Evolutionary conservation across 371 early-diverging fungal genomes (phyloP), one percentile per base, ranked within the genome.

Genomic region (Rhizopus sp.): DNA sequence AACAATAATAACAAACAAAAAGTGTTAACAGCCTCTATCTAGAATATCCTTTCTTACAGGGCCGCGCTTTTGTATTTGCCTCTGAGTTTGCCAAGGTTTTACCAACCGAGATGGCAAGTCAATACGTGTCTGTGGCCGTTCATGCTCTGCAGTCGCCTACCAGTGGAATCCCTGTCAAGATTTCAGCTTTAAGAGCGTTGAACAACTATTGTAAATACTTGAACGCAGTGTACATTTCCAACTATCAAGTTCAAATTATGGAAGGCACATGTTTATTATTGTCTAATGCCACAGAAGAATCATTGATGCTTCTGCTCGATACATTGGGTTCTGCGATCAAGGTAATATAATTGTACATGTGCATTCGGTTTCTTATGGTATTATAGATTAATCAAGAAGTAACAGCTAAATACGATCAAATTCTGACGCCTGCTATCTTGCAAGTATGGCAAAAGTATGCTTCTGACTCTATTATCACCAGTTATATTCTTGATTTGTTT

Each of bases 21-120:
- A 30, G 6, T 55, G 6, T 6, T 46, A 12, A 34, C 15, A 35
- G 32, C 13, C 7, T 29, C 2, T 8, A 29, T 34, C 13, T 69
- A 78, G 88, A 85, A 3, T 80, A 69, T 37, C 95, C 97, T 3
- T 92, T 91, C 65, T 82, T 91, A 59, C 93, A 93, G 70, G 93
- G 94, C 3, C 90, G 95, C 16, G 90, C 94, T 2, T 83, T 96
- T 48, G 87, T 93, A 9, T 93, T 95, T 79, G 85, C 92, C 1
- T 88, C 90, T 39, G 86, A 88, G 63, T 90, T 92, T 77, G 88
- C 90, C 3, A 75, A 80, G n/a, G 73, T 84, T 16, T 72, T 93
- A 15, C 93, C 93, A 5, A 60, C 72, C 4, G 78, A 85, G 4
- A 74, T 91, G 45, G 79, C 89, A 0, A 59, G 72, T 5, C 84